Conservation (phyloP, 106 monocot genomes). For the Acorus calamus region DNA sequence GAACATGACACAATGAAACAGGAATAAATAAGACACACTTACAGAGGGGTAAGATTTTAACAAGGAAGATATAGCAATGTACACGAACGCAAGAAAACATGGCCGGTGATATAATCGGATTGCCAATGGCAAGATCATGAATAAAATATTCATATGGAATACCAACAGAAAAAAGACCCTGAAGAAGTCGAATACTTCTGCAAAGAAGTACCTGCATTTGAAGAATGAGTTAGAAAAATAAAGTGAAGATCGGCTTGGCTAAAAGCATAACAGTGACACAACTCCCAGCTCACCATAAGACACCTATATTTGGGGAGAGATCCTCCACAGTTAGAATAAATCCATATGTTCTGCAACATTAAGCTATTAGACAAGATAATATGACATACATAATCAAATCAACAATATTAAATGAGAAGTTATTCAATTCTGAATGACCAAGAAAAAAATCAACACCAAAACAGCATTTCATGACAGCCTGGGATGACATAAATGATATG, state of each 20-base stretch:
- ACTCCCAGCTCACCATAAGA: conserved; percentile 35
- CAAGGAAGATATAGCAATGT: conserved; percentile 38
- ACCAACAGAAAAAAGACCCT: conserved; percentile 63
- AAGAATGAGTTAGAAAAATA: conserved; percentile 1
- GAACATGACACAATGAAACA: too few relatives aligned
- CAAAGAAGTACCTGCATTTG: conserved; percentile 75
- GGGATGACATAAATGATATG: too few relatives aligned
- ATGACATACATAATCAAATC: too few relatives aligned
- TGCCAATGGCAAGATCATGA: conserved; percentile 53
- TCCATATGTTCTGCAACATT: conserved; percentile 63
- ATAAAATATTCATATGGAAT: conserved; percentile 72
- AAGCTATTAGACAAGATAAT: too few relatives aligned
- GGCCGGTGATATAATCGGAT: conserved; percentile 55
- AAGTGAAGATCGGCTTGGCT: neutral
- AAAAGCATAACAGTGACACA: neutral
- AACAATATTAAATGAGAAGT: too few relatives aligned
- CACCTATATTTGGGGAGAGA: conserved; percentile 82
- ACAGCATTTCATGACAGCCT: too few relatives aligned
- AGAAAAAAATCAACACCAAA: too few relatives aligned
- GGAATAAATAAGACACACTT: conserved; percentile 12
- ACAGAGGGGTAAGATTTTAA: conserved; percentile 71
- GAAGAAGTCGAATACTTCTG: conserved; percentile 82
- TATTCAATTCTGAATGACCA: too few relatives aligned
- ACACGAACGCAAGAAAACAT: conserved; percentile 64
- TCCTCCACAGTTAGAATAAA: conserved; percentile 90